Evolutionary conservation across 768 basidiomycete species (phyloP).

Genomic region (Dentipellis sp.): DNA sequence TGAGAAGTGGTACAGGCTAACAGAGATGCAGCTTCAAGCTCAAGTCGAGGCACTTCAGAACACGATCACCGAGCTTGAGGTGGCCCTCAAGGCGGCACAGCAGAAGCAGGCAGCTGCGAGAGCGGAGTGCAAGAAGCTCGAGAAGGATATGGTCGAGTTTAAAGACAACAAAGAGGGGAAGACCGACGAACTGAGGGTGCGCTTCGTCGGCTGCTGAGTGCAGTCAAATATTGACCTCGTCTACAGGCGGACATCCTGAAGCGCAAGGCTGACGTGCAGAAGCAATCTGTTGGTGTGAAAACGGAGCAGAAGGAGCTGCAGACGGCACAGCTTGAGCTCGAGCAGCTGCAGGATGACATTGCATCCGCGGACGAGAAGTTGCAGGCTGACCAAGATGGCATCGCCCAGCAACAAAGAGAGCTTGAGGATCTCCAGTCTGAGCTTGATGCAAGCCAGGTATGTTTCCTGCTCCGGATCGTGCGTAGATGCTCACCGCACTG

Average conservation of each 20-base stretch:
- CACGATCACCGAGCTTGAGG: constrained; percentile 47
- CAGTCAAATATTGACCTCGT: neutral
- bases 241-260: constrained; percentile 64
- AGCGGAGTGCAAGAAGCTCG: constrained; percentile 76
- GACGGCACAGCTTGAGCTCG: constrained; percentile 79
- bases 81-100: constrained; percentile 53
- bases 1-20: neutral
- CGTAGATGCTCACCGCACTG: neutral
- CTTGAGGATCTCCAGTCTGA: constrained; percentile 48
- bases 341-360: constrained; percentile 76
- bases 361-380: constrained; percentile 35
- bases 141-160: constrained; percentile 97
- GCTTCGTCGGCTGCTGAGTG: constrained; percentile 1
- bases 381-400: constrained; percentile 33
- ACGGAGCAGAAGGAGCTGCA: constrained; percentile 85
- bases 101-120: constrained; percentile 70
- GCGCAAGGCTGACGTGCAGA: constrained; percentile 74
- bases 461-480: neutral
- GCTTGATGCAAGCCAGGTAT: constrained; percentile 37
- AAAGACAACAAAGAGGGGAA: constrained; percentile 99
- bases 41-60: constrained; percentile 71
- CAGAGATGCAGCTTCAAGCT: constrained; percentile 49
- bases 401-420: constrained; percentile 51
- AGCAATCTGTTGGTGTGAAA: constrained; percentile 76
- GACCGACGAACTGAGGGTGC: constrained; percentile 85